Evolutionary conservation across 2,329 filamentous ascomycete species (phyloP), one percentile per base, ranked within the genome.

Genomic region (Verticillium dahliae): DNA sequence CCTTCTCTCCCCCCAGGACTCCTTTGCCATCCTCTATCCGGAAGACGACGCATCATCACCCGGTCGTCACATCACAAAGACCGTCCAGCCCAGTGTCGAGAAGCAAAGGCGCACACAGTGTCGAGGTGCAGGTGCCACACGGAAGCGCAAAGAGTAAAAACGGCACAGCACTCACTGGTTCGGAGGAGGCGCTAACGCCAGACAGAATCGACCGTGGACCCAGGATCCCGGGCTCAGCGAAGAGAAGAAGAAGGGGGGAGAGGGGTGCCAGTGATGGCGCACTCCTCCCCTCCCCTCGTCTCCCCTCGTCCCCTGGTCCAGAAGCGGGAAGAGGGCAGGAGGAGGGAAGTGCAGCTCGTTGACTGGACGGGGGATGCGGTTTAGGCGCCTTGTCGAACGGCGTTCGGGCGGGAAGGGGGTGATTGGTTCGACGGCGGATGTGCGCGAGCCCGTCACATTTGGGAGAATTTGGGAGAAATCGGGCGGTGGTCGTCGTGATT

Each of bases 91-190:
- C 27, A 27, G 27, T 27, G 27, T 4, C 27, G 27, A 27, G 27
- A 27, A 27, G 27, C 27, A 27, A 27, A 27, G 27, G 27, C 3
- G 27, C 3, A 27, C 27, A 27, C 27, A 4, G 27, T 27, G 27
- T 27, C 27, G 27, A 27, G 27, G 27, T 37, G 7, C 57, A 45
- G 27, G 27, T 37, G 7, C 57, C 38, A 56, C 41, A 33, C 13
- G 59, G 31, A 35, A n/a, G 15, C 18, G n/a, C 18, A 57, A 11
- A 37, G 35, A 37, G 35, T 37, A 13, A 37, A 37, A 37, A 37
- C 35, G 35, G 35, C 35, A 37, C 35, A 37, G 35, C 35, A 37
- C 35, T 37, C 35, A 63, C 63, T 64, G 63, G 63, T 58, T 60
- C 22, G 41, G 14, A 52, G 15, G 41, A 7, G 14, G 41, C 15